Evolutionary conservation across 148 eudicot genomes (phyloP), one percentile per base, ranked within the genome.

Genomic region (Dianthus caryophyllus): DNA sequence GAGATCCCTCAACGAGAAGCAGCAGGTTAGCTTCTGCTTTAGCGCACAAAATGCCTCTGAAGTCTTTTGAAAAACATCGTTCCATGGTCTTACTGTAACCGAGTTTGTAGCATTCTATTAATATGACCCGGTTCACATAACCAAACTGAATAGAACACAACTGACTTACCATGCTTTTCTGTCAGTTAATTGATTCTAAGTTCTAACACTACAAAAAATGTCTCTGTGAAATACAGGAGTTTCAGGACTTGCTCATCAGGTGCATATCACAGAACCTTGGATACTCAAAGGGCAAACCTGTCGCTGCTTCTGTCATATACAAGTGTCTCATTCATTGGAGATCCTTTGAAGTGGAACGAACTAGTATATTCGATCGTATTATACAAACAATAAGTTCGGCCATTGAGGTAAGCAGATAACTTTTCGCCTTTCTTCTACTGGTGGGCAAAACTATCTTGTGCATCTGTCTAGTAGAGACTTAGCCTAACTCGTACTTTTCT

Each of bases 241-340:
- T 88, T 77, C 99, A 94, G 64, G 99, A 90, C 79, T 71, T 90
- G 73, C 85, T 94, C 61, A 82, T 94, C 79, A 88, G 81, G 79
- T 94, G 96, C 67, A 88, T 94, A 77, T 65, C 96, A 11, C 88
- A 90, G 77, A 90, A 94, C 79, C 79, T 94, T 80, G 97, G 97
- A 61, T 94, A 80, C 79, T 84, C 97, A 30, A 82, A 88, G 59
- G 99, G 96, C 69, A 90, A 88, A 75, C 96, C 99, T 49, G 70
- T 88, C 63, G 96, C 99, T 70, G 99, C 99, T 64, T 84, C 89
- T 75, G 75, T 94, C 60, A 90, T 94, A 48, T 94, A 94, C 78
- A 94, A 87, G 76, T 86, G 90, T 77, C 99, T 94, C 71, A 90
- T 90, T 64, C 99, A 94, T 74, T 94, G 99, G 99, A 84, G 96